phyloP scores from a whole-genome alignment of 306 rosid species.

The Cucumis cinereus region DNA sequence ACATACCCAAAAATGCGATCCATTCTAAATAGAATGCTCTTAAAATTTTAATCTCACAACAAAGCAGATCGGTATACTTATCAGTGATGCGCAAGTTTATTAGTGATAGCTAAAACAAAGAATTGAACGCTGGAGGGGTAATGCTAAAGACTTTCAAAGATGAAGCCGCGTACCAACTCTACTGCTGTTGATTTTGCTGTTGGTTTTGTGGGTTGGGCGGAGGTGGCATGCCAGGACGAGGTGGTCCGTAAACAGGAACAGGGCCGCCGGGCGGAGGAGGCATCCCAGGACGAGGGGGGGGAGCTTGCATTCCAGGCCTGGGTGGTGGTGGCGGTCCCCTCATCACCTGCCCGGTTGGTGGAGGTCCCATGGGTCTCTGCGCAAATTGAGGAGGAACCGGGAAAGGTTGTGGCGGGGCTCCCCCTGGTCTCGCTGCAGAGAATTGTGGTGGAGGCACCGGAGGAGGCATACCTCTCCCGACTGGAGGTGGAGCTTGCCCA shows the following conservation, averaged over 20 bases:
- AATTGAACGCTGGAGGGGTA: not conserved
- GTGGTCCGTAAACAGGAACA: constrained; percentile 73
- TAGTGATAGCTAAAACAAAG: not conserved
- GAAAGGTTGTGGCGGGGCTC: constrained; percentile 46
- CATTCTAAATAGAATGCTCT: not conserved
- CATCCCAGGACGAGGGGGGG: constrained; percentile 89
- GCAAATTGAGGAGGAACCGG: constrained; percentile 55
- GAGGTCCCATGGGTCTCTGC: constrained; percentile 97
- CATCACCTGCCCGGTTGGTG: constrained; percentile 91
- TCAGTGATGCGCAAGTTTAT: not conserved
- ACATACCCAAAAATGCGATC: not conserved
- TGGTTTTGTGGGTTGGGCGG: constrained; percentile 69
- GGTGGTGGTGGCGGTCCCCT: constrained; percentile 90
- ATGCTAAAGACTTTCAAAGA: not conserved
- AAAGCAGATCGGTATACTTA: not conserved
- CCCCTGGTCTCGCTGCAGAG: constrained; percentile 43
- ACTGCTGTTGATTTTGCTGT: constrained; percentile 50
- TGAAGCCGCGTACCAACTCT: constrained; percentile 4
- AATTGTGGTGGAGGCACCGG: constrained; percentile 61
- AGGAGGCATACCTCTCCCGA: constrained; percentile 56
- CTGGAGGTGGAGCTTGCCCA: constrained; percentile 51
- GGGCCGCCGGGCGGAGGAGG: constrained; percentile 82
- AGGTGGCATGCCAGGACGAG: constrained; percentile 80
- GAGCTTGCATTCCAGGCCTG: constrained; percentile 65
- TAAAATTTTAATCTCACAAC: no score